phyloP scores from a whole-genome alignment of 345 rosid species.

The Salix exigua region DNA sequence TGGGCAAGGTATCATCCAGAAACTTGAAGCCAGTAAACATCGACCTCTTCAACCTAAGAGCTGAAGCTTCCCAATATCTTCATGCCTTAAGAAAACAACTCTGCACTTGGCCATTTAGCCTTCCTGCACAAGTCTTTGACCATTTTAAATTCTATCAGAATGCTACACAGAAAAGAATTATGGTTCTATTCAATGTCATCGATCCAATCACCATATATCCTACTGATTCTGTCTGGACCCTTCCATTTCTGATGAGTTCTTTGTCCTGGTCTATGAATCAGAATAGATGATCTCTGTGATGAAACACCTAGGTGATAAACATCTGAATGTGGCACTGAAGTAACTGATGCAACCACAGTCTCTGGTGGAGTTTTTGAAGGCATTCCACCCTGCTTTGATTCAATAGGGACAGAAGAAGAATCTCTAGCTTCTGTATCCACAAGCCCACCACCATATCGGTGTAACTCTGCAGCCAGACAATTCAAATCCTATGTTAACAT shows the following conservation, averaged over 20 bases:
- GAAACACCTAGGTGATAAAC: constrained; percentile 56
- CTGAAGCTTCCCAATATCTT: constrained; percentile 12
- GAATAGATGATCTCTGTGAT: constrained; percentile 64
- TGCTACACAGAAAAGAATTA: constrained; percentile 6
- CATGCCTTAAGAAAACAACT: background rate
- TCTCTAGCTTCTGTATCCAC: constrained; percentile 61
- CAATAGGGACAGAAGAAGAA: constrained; percentile 45
- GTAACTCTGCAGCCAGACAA: constrained; percentile 56
- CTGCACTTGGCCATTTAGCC: constrained; percentile 5
- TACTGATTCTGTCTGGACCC: constrained; percentile 91
- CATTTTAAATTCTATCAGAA: background rate
- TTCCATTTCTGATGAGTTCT: constrained; percentile 91
- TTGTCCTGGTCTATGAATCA: constrained; percentile 73
- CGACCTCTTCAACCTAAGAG: constrained; percentile 2
- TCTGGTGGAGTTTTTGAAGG: constrained; percentile 56
- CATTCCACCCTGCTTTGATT: constrained; percentile 56
- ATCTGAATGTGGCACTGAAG: constrained; percentile 58
- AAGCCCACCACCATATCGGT: constrained; percentile 80
- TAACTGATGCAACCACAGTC: constrained; percentile 34
- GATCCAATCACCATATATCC: constrained; percentile 99
- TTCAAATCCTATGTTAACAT: constrained; percentile 4
- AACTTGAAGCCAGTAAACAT: constrained; percentile 15
- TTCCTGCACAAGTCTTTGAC: constrained; percentile 2
- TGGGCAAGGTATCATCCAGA: background rate
- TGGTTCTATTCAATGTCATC: constrained; percentile 66